A percentile compares a stretch with the other conserved stretches of the same genome.
phyloP scores from a whole-genome alignment of 1,284 basidiomycete species.

The Malassezia arunalokei region DNA sequence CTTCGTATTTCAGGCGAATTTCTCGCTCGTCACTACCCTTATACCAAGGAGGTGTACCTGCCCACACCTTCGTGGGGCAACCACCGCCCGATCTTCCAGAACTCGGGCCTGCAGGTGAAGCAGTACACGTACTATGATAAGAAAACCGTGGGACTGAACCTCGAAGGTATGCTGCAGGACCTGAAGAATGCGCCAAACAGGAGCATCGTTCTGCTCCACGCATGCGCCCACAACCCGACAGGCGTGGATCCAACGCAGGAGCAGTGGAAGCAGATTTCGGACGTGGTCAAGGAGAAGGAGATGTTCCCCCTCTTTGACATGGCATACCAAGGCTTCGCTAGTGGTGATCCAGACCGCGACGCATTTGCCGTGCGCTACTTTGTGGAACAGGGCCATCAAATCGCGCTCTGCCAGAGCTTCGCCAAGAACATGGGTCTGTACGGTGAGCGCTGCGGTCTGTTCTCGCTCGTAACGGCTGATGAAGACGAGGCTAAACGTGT shows the following conservation, averaged over 20 bases:
- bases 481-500: constrained; percentile 41
- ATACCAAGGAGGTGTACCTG: constrained; percentile 79
- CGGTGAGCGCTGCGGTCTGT: constrained; percentile 45
- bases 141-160: constrained; percentile 46
- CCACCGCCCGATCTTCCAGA: constrained; percentile 62
- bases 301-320: constrained; percentile 91
- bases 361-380: constrained; percentile 47
- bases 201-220: constrained; percentile 51
- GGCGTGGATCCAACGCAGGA: constrained; percentile 47
- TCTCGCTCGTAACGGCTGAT: constrained; percentile 35
- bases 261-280: constrained; percentile 44
- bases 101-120: constrained; percentile 86
- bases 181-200: constrained; percentile 49
- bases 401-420: constrained; percentile 39
- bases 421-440: constrained; percentile 48
- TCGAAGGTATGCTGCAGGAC: constrained; percentile 44
- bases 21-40: constrained; percentile 69
- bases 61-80: constrained; percentile 96
- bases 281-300: constrained; percentile 55
- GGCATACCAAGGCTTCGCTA: constrained; percentile 57
- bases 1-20: constrained; percentile 92
- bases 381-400: constrained; percentile 44
- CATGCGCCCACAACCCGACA: constrained; percentile 52
- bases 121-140: constrained; percentile 57
- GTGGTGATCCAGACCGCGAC: constrained; percentile 40